A percentile compares a stretch with the other conserved stretches of the same genome.
These are phyloP conservation scores for Serendipita sp. DNA, from an alignment of 768 basidiomycete species.

Conservation along the genomic window DNA sequence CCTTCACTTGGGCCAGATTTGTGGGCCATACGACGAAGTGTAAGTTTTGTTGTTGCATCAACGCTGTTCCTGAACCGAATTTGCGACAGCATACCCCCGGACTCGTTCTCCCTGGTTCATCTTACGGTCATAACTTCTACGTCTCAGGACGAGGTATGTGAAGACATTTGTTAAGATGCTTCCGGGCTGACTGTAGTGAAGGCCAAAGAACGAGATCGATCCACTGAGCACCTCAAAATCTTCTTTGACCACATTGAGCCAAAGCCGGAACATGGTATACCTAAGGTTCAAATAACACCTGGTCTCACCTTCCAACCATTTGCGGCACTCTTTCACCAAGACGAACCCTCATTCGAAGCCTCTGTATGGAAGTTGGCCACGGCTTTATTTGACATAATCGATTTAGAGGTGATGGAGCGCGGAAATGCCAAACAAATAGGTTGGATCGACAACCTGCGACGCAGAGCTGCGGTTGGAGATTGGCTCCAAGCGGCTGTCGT, in stretches of 20 bases:
- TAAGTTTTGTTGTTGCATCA: conserved; percentile 23
- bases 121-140: conserved; percentile 33
- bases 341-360: conserved; percentile 59
- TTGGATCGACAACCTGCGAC: conserved; percentile 43
- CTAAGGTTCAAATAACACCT: conserved; percentile 46
- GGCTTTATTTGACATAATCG: conserved; percentile 75
- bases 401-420: conserved; percentile 37
- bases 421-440: conserved; percentile 44
- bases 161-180: conserved; percentile 11
- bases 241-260: conserved; percentile 63
- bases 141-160: conserved; percentile 19
- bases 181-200: background rate
- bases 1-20: conserved; percentile 55
- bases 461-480: conserved; percentile 61
- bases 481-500: conserved; percentile 72
- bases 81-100: conserved; percentile 29
- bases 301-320: conserved; percentile 67
- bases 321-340: conserved; percentile 46
- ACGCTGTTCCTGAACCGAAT: conserved; percentile 22
- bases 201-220: conserved; percentile 20
- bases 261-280: conserved; percentile 32
- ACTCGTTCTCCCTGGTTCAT: conserved; percentile 46
- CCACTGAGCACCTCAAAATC: conserved; percentile 53
- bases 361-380: conserved; percentile 74
- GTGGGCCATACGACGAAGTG: conserved; percentile 11